Evolutionary conservation across 805 yeast species (phyloP), one percentile per base, ranked within the genome.

Genomic region (Yarrowia osloensis): DNA sequence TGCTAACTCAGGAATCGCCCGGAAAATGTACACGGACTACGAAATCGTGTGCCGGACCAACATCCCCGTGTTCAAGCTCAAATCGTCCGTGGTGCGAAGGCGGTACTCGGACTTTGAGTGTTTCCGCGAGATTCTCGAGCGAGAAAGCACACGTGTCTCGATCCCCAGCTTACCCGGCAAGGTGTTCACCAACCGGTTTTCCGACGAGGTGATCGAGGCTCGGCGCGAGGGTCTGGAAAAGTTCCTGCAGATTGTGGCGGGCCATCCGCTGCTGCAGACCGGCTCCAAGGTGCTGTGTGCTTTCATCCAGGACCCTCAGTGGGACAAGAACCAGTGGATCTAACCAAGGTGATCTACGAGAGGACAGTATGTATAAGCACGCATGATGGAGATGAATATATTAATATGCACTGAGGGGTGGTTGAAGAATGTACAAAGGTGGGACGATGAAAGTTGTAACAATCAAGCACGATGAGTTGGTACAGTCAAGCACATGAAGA

Each of bases 81-180:
- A 86, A 63, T 76, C 77, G 46, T 85, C 91, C 33, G 78, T 81
- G 35, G 97, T 92, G 7, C 85, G 98, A 69, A 83, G 99, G 72
- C 79, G 98, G 59, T 94, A 91, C 79, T 86, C 92, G 50, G 98
- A 95, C 74, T 94, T 94, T 76, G 98, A 90, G 69, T 82, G 85
- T 26, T 90, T 94, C 74, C 82, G 90, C 69, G 87, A 85, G 67
- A 83, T 89, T 39, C 78, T 94, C 49, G 90, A 89, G 71, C 83
- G 84, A 66, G 98, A 94, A 74, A 81, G 89, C 42, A 83, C 91
- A 3, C 81, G 91, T 55, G 97, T 95, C 19, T 83, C 89, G 39
- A 87, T 95, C 31, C 98, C 98, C 1, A 84, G 86, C 52, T 81
- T 94, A 55, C 99, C 99, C 0, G 97, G 96, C n/a, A 95, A 94